Base-by-base conservation (phyloP, 495 filamentous ascomycete species). In the Talaromyces borbonicus region DNA sequence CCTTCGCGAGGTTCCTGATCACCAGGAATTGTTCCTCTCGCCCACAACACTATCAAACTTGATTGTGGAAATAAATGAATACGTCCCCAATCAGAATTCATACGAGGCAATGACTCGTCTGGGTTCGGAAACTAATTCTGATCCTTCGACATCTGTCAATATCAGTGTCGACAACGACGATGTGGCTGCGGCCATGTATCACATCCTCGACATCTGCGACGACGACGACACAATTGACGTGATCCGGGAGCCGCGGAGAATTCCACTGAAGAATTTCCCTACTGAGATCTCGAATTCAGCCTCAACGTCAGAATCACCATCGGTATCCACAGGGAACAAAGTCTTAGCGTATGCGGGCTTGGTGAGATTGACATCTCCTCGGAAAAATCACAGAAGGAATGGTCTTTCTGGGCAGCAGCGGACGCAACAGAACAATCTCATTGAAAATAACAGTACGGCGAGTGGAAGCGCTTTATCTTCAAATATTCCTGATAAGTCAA, bases 21-120 rank as follows among this genome's bases (percentile, higher is more conserved):
- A 94, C 63, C 89, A 98, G 67, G 92, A 98, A 72, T 81, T 95
- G 53, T 95, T 80, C 63, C 80, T 98, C 61, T 87, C 87, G 59
- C 61, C 62, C 15, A 78, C 83, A 47, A 87, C 90, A 40, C 75
- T 80, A 54, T 83, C 85, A 20, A 84, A 73, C 66, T 75, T 95
- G 54, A 88, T 93, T 60, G 70, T 95, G 68, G 92, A 98, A 46
- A 84, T 98, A 62, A 79, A 81, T 45, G 80, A 95, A 65, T 48
- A 50, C 43, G 43, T 47, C 52, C 46, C 56, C 36, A 56, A 58
- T 16, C 51, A 56, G 30, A 47, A 50, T 49, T 18, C 37, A 52
- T 14, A 33, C 46, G 26, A 19, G 55, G 54, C 23, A 33, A 56
- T n/a, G 65, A 69, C 31, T 59, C 55, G 40, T 22, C 37, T 52